These are phyloP conservation scores for Malus hybrid DNA, from an alignment of 331 rosid species.

Conservation along the genomic window DNA sequence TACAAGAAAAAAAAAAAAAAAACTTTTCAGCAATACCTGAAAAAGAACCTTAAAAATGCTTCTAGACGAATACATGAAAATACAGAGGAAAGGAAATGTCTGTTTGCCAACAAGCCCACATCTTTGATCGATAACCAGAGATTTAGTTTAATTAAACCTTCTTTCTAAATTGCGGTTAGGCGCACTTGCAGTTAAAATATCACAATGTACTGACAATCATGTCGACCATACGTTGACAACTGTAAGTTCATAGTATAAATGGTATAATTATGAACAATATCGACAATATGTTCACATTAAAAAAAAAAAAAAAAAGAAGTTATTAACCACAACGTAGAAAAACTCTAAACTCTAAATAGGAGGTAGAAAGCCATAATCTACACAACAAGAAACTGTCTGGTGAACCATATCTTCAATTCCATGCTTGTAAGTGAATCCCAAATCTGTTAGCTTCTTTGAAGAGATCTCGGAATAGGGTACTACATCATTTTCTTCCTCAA, in stretches of 20 bases:
- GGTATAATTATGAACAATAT: too few species aligned
- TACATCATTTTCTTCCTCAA: slow-evolving; percentile 23
- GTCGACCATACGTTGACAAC: too few species aligned
- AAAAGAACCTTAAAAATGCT: background rate
- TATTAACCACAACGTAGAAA: too few species aligned
- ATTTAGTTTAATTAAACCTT: too few species aligned
- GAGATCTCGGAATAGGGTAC: slow-evolving; percentile 41
- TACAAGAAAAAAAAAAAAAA: too few species aligned
- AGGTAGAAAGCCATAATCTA: slow-evolving; percentile 44
- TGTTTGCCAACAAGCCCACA: background rate
- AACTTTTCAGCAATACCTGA: background rate
- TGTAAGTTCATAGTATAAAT: background rate
- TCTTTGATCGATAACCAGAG: background rate
- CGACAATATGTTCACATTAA: fast-evolving
- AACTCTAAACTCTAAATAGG: slow-evolving; percentile 4
- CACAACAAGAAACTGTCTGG: slow-evolving; percentile 38
- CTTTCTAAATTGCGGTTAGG: too few species aligned
- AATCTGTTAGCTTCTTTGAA: slow-evolving; percentile 58
- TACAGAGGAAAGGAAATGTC: background rate
- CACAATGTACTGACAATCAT: too few species aligned
- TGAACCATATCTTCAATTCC: slow-evolving; percentile 48
- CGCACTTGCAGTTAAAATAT: too few species aligned
- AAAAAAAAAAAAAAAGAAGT: too few species aligned
- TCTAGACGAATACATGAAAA: background rate
- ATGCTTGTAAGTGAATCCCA: slow-evolving; percentile 64